Percentiles rank a stretch among this genome's conserved stretches.
Conservation (phyloP, 805 yeast genomes). For the Geotrichum ghanense region DNA sequence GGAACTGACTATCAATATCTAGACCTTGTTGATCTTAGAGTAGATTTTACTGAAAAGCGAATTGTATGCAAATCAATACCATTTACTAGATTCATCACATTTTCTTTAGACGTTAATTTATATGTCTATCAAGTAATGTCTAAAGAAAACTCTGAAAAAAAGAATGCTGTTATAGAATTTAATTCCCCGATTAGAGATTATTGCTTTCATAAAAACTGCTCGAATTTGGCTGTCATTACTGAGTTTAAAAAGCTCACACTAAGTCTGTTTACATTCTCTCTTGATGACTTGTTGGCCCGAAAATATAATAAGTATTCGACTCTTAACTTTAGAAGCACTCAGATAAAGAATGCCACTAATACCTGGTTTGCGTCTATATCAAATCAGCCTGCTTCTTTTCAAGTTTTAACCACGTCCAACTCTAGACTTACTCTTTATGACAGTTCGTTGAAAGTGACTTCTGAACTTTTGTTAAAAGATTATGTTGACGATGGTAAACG, state of each 20-base stretch:
- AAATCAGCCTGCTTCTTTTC: neutral
- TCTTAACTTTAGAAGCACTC: neutral
- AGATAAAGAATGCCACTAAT: neutral
- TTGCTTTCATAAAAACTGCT: neutral
- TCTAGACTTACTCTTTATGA: neutral
- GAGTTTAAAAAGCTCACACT: neutral
- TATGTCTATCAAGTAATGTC: neutral
- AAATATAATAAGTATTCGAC: neutral
- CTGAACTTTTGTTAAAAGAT: neutral
- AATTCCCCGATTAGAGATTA: neutral
- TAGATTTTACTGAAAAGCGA: neutral
- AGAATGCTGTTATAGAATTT: neutral
- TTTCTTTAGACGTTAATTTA: neutral
- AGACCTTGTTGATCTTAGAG: neutral
- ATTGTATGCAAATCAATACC: neutral
- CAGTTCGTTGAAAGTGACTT: neutral
- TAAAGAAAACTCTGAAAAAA: neutral
- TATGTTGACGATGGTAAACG: neutral
- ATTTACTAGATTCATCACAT: neutral
- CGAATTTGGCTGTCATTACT: neutral
- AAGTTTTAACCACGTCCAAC: neutral
- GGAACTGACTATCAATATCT: slow-evolving; percentile 8
- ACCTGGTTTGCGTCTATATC: neutral
- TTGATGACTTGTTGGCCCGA: neutral
- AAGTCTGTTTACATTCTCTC: neutral